phyloP scores from a whole-genome alignment of 768 basidiomycete genomes.

The Cystobasidium onofrii region DNA sequence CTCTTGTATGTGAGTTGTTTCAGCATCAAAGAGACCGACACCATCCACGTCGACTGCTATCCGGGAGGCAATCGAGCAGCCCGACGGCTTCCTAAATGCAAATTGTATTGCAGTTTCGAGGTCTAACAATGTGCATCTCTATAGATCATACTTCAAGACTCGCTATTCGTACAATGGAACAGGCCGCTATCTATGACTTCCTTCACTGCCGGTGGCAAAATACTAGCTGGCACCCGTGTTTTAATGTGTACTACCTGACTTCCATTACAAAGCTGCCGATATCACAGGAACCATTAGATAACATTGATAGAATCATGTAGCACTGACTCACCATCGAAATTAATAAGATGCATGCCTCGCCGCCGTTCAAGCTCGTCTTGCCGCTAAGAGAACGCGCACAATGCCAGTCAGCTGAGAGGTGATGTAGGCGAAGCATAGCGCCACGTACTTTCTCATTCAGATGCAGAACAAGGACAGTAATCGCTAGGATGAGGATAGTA shows the following conservation, averaged over 20 bases:
- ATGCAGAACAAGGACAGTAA: slow-evolving; percentile 78
- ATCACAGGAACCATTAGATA: background rate
- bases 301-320: no score
- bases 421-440: background rate
- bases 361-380: slow-evolving; percentile 89
- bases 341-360: slow-evolving; percentile 85
- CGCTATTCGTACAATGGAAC: background rate
- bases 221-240: background rate
- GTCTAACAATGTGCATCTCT: no score
- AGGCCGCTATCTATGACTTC: background rate
- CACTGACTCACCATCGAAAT: slow-evolving; percentile 78
- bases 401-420: slow-evolving; percentile 10
- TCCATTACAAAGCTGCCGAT: background rate
- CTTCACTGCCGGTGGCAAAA: background rate
- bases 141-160: no score
- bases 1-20: background rate
- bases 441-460: slow-evolving; percentile 75
- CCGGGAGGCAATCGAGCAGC: no score
- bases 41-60: background rate
- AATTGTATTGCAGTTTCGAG: no score
- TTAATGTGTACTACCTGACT: no score
- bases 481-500: slow-evolving; percentile 62
- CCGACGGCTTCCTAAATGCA: no score
- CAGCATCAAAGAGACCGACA: background rate
- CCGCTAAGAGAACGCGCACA: slow-evolving; percentile 51